phyloP scores from a whole-genome alignment of 768 basidiomycete genomes.

The Paxillus rubicundulus region DNA sequence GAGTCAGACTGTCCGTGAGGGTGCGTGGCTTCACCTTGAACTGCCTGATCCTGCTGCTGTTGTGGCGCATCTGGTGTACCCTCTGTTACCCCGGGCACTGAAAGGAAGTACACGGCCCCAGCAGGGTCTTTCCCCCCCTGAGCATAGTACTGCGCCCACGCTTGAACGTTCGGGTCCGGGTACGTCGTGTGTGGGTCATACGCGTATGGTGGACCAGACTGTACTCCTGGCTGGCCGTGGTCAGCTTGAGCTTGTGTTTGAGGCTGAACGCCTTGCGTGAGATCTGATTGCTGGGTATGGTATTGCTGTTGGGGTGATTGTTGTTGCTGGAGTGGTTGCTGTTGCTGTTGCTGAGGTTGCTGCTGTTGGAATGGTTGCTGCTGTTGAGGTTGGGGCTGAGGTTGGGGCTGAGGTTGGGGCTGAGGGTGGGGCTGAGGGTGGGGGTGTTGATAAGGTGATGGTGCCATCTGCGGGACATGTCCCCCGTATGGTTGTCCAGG shows the following conservation, averaged over 20 bases:
- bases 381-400: constrained; percentile 10
- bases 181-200: constrained; percentile 70
- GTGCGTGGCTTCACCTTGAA: constrained; percentile 11
- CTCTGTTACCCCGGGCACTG: constrained; percentile 71
- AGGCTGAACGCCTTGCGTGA: constrained; percentile 19
- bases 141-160: constrained; percentile 85
- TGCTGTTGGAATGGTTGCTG: constrained; percentile 1
- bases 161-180: constrained; percentile 76
- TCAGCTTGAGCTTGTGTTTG: constrained; percentile 30
- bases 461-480: constrained; percentile 25
- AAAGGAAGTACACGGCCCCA: constrained; percentile 78
- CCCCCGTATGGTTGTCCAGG: constrained; percentile 22
- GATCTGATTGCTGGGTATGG: constrained; percentile 19
- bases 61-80: constrained; percentile 16
- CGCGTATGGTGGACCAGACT: constrained; percentile 45
- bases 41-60: constrained; percentile 4
- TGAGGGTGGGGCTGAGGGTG: constrained; percentile 31
- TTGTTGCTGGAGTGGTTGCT: constrained; percentile 23
- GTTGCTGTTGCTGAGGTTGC: constrained; percentile 10
- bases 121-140: constrained; percentile 72
- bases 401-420: constrained; percentile 22
- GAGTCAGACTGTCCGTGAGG: constrained; percentile 14
- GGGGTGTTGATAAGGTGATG: constrained; percentile 32
- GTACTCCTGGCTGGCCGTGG: constrained; percentile 16
- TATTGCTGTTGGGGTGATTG: constrained; percentile 31